Evolutionary conservation across 768 basidiomycete species (phyloP), one percentile per base, ranked within the genome.

Genomic region (Lactarius sanguifluus): DNA sequence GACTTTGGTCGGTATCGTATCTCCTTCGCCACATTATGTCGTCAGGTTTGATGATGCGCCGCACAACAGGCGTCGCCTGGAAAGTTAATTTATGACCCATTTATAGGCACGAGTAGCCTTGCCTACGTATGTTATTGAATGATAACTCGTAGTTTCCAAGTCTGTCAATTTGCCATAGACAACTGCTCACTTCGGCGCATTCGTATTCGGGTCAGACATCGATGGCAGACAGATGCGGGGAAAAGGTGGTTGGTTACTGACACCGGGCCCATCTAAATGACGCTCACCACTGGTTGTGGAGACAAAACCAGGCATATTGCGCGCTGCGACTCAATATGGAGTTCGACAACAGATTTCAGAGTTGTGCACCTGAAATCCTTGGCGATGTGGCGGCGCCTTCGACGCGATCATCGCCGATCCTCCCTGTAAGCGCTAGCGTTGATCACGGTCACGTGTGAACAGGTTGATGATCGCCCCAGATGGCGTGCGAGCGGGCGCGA

Each of bases 181-280:
- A 0, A 83, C 85, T 2, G 92, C 94, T 0, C 83, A 93, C 72
- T 97, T 96, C 70, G 97, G 97, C 2, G 89, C 95, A 1, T 76
- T 86, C 30, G 85, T 95, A 0, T 87, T 91, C 62, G 97, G 96
- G 20, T 95, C 93, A 20, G 97, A 98, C 75, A 98, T 99, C 58
- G 96, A 98, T 73, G 97, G 97, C 0, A 83, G 97, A 50, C 96
- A 98, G 74, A 96, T 98, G 90, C 82, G 94, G 66, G 97, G 97
- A 20, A 96, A 93, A 83, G 85, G 94, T 90, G 69, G 62, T 4
- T 43, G 32, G 59, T 47, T 38, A n/a, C 56, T 12, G 15, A 16
- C 16, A 30, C 2, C 3, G 63, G 5, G 41, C 12, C 6, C 5
- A 40, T 25, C 12, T 8, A 7, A 56, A 34, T 3, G 12, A n/a